A percentile compares a stretch with the other conserved stretches of the same genome.
phyloP scores from a whole-genome alignment of 345 rosid species.

The Brassica rapa region DNA sequence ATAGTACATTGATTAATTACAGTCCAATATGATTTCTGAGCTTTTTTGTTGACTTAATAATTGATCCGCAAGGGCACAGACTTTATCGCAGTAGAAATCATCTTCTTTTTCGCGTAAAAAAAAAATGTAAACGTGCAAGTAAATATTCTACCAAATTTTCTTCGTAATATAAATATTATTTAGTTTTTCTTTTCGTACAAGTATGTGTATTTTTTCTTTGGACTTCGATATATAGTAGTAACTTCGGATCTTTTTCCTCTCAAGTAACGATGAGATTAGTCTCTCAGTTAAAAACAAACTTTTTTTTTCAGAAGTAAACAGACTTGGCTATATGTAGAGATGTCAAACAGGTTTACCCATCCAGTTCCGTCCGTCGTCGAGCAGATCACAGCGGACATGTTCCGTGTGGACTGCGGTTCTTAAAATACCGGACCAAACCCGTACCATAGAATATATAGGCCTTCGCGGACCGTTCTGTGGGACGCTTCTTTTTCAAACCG shows the following conservation, averaged over 20 bases:
- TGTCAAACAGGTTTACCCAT: too few relatives aligned
- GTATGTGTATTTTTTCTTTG: neutral
- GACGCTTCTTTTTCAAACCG: too few relatives aligned
- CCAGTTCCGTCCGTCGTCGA: too few relatives aligned
- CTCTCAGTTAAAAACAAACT: neutral
- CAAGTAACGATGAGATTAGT: neutral
- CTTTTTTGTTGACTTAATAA: neutral
- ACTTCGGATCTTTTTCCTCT: neutral
- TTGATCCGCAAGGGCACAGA: constrained; percentile 1
- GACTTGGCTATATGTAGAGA: neutral
- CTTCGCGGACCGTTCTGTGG: too few relatives aligned
- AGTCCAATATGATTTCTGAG: neutral
- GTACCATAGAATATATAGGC: too few relatives aligned
- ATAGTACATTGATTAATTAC: neutral
- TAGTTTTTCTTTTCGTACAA: neutral
- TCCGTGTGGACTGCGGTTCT: too few relatives aligned
- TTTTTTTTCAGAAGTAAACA: too few relatives aligned
- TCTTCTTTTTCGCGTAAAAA: neutral
- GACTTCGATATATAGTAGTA: neutral
- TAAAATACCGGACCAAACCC: too few relatives aligned
- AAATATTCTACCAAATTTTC: neutral
- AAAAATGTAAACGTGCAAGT: neutral
- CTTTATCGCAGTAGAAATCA: neutral
- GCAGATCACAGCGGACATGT: too few relatives aligned
- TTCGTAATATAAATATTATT: neutral